A percentile compares a stretch with the other conserved stretches of the same genome.
phyloP scores from a whole-genome alignment of 2,329 filamentous ascomycete genomes.

The Fusarium circinatum region DNA sequence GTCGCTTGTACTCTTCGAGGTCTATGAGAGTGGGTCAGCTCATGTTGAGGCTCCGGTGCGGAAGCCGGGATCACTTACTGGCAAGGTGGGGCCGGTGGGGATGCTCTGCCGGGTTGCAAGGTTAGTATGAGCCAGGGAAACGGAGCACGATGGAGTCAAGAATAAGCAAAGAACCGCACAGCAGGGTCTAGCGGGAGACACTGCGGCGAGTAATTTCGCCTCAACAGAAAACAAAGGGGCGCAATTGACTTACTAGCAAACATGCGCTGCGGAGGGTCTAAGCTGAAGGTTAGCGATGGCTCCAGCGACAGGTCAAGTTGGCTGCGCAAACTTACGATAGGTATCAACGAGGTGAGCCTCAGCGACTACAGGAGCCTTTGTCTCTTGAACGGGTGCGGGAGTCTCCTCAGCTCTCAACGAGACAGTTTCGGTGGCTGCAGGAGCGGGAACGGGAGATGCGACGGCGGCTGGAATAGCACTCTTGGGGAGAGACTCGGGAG shows the following conservation, averaged over 20 bases:
- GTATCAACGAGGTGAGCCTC: constrained; percentile 84
- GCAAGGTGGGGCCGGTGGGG: constrained; percentile 74
- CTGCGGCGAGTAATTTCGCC: constrained; percentile 10
- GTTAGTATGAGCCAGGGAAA: constrained; percentile 47
- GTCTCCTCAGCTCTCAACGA: constrained; percentile 16
- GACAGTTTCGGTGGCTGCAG: constrained; percentile 25
- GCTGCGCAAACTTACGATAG: constrained; percentile 63
- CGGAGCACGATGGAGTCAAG: constrained; percentile 16
- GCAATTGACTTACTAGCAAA: constrained; percentile 66
- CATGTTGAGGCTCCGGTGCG: constrained; percentile 40
- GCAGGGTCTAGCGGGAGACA: constrained; percentile 3
- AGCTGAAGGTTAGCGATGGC: constrained; percentile 34
- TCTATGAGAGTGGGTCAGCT: constrained; percentile 53
- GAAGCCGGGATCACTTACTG: constrained; percentile 59
- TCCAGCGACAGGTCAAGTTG: neutral
- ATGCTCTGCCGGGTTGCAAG: constrained; percentile 65
- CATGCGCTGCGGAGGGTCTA: constrained; percentile 74
- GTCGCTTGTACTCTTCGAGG: constrained; percentile 72
- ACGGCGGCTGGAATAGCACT: constrained; percentile 22
- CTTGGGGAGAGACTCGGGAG: constrained; percentile 26
- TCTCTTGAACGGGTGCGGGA: constrained; percentile 2
- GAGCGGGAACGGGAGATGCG: constrained; percentile 27
- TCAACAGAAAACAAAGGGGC: constrained; percentile 14
- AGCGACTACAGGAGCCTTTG: constrained; percentile 69
- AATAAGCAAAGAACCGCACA: constrained; percentile 19